Conservation (phyloP, 1,284 basidiomycete genomes). For the Cystobasidium slooffiae region DNA sequence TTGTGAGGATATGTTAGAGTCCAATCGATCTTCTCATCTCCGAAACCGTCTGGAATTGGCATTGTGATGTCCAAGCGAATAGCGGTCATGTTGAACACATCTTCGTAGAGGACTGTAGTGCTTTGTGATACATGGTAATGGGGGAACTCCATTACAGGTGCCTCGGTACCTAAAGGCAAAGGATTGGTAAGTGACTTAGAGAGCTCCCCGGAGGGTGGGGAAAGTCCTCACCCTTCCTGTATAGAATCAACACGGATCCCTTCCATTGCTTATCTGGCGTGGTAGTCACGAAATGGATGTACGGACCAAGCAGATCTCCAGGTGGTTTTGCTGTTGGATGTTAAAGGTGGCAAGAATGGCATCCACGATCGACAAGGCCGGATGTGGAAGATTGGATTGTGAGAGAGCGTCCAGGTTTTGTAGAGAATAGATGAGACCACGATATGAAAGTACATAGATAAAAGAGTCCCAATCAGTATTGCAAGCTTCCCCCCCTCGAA, state of each 20-base stretch:
- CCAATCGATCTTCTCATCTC: conserved; percentile 41
- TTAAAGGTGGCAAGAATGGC: neutral
- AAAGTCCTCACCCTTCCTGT: conserved; percentile 26
- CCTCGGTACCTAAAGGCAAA: conserved; percentile 13
- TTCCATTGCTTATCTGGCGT: conserved; percentile 40
- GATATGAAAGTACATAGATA: neutral
- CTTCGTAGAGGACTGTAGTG: conserved; percentile 38
- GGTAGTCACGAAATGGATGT: conserved; percentile 40
- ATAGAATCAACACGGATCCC: conserved; percentile 39
- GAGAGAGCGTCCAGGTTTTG: neutral
- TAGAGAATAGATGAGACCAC: neutral
- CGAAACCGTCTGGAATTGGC: conserved; percentile 38
- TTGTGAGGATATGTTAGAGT: conserved; percentile 22
- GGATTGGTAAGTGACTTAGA: too few species aligned
- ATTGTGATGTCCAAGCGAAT: conserved; percentile 42
- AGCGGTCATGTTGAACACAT: conserved; percentile 44
- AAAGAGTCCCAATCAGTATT: too few species aligned
- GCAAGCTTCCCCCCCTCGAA: too few species aligned
- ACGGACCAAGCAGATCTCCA: conserved; percentile 31
- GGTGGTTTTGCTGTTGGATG: conserved; percentile 34
- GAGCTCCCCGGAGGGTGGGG: neutral
- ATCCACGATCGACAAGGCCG: conserved; percentile 3
- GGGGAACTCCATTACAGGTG: conserved; percentile 26
- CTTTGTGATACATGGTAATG: conserved; percentile 28
- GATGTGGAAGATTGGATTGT: neutral